These are phyloP conservation scores for Zangia roseola DNA, from an alignment of 768 basidiomycete species.

Conservation along the genomic window DNA sequence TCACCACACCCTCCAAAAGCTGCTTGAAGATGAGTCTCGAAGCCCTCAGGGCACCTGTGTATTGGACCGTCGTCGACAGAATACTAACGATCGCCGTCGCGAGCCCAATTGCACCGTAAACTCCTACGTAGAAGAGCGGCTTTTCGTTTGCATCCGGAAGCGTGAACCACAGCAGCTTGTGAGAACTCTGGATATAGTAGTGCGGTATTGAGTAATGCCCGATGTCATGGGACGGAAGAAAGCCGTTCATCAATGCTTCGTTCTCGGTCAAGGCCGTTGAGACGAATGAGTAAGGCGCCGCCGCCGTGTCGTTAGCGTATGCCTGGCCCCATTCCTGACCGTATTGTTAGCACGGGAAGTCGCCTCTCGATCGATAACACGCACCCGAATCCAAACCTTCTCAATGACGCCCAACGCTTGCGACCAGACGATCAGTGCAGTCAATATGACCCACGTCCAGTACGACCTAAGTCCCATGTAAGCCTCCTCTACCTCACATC, in stretches of 20 bases:
- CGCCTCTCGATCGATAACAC: neutral
- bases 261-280: constrained; percentile 28
- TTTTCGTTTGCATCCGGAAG: constrained; percentile 53
- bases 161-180: constrained; percentile 16
- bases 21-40: constrained; percentile 41
- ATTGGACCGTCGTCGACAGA: constrained; percentile 50
- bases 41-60: constrained; percentile 47
- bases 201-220: constrained; percentile 16
- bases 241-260: constrained; percentile 27
- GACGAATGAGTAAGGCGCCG: constrained; percentile 13
- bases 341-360: neutral
- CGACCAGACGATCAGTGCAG: constrained; percentile 20
- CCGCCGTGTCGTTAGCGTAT: constrained; percentile 11
- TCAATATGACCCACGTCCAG: constrained; percentile 29
- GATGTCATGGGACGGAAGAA: constrained; percentile 18
- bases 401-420: constrained; percentile 28
- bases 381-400: constrained; percentile 32
- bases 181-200: constrained; percentile 13
- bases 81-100: constrained; percentile 47
- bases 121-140: constrained; percentile 69
- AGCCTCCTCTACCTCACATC: neutral
- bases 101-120: constrained; percentile 64
- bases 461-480: constrained; percentile 22
- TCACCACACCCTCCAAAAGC: constrained; percentile 66
- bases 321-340: constrained; percentile 31